These are phyloP conservation scores for Nephelium lappaceum DNA, from an alignment of 345 rosid species.

Conservation along the genomic window DNA sequence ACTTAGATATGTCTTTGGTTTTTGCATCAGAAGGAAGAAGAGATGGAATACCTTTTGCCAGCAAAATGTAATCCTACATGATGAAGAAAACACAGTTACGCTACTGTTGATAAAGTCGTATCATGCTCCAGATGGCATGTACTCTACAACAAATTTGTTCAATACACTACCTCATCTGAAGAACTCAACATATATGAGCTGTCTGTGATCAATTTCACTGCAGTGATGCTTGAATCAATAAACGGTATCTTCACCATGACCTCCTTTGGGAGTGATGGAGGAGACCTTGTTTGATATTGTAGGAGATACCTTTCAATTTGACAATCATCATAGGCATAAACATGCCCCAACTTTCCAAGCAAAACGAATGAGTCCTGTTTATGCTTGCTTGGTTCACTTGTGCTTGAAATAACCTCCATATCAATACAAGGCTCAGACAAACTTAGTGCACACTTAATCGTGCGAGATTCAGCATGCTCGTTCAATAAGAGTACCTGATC, in stretches of 20 bases:
- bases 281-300: conserved; percentile 69
- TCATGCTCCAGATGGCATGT: background rate
- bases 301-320: conserved; percentile 82
- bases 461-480: conserved; percentile 76
- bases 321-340: conserved; percentile 74
- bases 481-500: conserved; percentile 70
- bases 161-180: conserved; percentile 63
- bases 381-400: conserved; percentile 58
- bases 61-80: conserved; percentile 60
- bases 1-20: conserved; percentile 52
- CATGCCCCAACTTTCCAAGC: conserved; percentile 80
- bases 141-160: conserved; percentile 6
- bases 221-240: conserved; percentile 65
- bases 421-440: conserved; percentile 74
- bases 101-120: background rate
- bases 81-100: conserved; percentile 12
- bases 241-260: conserved; percentile 61
- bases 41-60: conserved; percentile 54
- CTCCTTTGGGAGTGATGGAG: conserved; percentile 84
- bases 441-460: conserved; percentile 70
- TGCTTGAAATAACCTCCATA: conserved; percentile 69
- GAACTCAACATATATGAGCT: conserved; percentile 41
- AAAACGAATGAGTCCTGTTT: conserved; percentile 58
- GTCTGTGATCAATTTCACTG: conserved; percentile 57
- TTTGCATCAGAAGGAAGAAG: conserved; percentile 58